Base-by-base conservation (phyloP, 257 asterid genomes). In the Ehretia macrophylla region DNA sequence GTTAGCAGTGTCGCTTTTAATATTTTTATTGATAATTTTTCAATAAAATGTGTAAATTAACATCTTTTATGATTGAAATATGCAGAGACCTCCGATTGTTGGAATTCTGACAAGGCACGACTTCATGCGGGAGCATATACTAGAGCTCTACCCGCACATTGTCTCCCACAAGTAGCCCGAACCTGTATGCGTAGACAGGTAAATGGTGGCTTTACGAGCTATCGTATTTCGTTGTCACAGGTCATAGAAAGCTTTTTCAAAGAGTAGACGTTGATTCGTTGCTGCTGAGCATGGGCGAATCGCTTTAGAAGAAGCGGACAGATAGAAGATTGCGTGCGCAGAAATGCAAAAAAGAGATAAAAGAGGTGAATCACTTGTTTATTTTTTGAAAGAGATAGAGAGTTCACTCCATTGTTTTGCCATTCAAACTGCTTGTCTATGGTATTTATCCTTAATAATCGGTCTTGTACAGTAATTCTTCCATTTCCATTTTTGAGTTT, bases 31-130 rank as follows among this genome's bases (percentile, higher is more conserved):
- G 6, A 3, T 27, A 27, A 27, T 1, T 27, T 27, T 27, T 27
- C 35, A 27, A 27, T 3, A 6, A 27, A 27, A 42, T 42, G 47
- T 10, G 47, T 42, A 42, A 42, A 11, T 42, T 10, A 42, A 42
- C 2, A 10, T 42, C 16, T 62, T 60, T 18, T 46, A 13, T 77
- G 20, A 17, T 32, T 19, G n/a, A 39, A 17, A 49, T 68, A 63
- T 82, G 85, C 91, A 87, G 96, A 44, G 94, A 70, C 78, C 79
- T 37, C 96, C 96, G 0, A 68, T 87, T 0, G 88, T 79, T 22
- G 96, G 94, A 55, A 87, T 87, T 64, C 72, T 87, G 78, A 87
- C 96, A 0, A 75, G 96, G 58, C 96, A 87, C 20, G 94, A 87
- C 69, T 85, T 87, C 22, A 85, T 85, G 88, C 84, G 85, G 9